Evolutionary conservation across 164 flowering plant genomes (phyloP), one percentile per base, ranked within the genome.

Genomic region (Brasenia schreberi): DNA sequence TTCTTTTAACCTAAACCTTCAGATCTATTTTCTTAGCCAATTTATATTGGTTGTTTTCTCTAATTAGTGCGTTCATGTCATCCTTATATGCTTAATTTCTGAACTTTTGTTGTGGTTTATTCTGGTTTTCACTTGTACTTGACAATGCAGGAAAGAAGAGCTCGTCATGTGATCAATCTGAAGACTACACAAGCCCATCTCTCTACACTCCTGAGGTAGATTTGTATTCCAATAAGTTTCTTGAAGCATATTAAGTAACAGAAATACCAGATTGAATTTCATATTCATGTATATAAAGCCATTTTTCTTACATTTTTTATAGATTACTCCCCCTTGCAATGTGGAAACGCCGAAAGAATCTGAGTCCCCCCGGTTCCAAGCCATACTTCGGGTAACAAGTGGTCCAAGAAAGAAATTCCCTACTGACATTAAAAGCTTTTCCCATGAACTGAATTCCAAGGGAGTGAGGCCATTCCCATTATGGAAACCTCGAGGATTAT

Each of bases 361-460:
- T 66, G 97, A 95, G 72, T 95, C 99, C 76, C 99, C 99, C 14
- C 97, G 99, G 53, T 92, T 92, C 80, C 96, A 95, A 90, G 99
- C 97, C 56, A 83, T 95, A 72, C 85, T 95, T 49, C 94, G 99
- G 68, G 77, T 90, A 19, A 95, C 99, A 39, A 92, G 93, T 87
- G 99, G 90, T 42, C 96, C 99, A 12, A 82, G 91, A 72, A 92
- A 85, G 82, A 85, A 89, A 77, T 75, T 78, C 79, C 99, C 99
- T 68, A 80, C 76, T 70, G 99, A 95, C 76, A 86, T 92, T 43
- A 95, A 95, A 75, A 95, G 99, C 72, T 95, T 95, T 77, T 95
- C 99, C 5, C 99, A 95, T 79, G 99, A 95, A 73, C 72, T 95
- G 77, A 92, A 95, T 70, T 95, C 99, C 7, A 95, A 95, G 76